A percentile compares a stretch with the other conserved stretches of the same genome.
Conservation (phyloP, 1,139 yeast genomes). For the Schizosaccharomyces versatilis region DNA sequence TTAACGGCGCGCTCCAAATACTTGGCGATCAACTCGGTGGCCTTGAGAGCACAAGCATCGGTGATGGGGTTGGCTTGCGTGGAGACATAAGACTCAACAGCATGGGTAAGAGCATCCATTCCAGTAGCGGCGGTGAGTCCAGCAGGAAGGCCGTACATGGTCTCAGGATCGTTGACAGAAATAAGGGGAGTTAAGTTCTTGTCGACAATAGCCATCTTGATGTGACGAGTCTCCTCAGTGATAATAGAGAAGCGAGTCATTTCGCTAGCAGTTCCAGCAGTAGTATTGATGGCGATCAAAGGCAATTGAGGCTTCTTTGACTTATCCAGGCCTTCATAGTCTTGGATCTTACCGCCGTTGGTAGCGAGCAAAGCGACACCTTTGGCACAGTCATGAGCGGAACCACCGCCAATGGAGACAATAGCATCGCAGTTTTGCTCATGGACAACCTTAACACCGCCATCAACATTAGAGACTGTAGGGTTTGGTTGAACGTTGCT, state of each 20-base stretch:
- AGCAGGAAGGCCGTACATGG: background rate
- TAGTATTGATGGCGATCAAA: background rate
- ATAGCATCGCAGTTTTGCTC: background rate
- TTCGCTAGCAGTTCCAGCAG: background rate
- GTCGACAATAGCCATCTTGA: background rate
- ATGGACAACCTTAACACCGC: background rate
- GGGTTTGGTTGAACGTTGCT: background rate
- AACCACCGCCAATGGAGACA: slow-evolving; percentile 1
- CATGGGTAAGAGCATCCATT: slow-evolving; percentile 1
- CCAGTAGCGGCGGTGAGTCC: background rate
- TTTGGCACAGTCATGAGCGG: slow-evolving; percentile 1
- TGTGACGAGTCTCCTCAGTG: slow-evolving; percentile 2
- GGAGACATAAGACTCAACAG: slow-evolving; percentile 1
- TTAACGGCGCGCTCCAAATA: background rate
- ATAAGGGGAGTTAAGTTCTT: background rate
- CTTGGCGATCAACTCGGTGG: background rate
- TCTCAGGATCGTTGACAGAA: slow-evolving; percentile 1
- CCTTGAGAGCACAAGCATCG: slow-evolving; percentile 1
- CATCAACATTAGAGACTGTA: background rate
- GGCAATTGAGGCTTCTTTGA: background rate
- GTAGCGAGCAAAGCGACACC: slow-evolving; percentile 2
- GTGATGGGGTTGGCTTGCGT: background rate
- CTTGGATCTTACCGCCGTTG: background rate
- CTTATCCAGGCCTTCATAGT: background rate
- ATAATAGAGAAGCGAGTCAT: slow-evolving; percentile 1